Percentiles rank a stretch among this genome's conserved stretches.
Evolutionary conservation across 2,329 filamentous ascomycete species (phyloP).

Genomic region (Fusarium citri): DNA sequence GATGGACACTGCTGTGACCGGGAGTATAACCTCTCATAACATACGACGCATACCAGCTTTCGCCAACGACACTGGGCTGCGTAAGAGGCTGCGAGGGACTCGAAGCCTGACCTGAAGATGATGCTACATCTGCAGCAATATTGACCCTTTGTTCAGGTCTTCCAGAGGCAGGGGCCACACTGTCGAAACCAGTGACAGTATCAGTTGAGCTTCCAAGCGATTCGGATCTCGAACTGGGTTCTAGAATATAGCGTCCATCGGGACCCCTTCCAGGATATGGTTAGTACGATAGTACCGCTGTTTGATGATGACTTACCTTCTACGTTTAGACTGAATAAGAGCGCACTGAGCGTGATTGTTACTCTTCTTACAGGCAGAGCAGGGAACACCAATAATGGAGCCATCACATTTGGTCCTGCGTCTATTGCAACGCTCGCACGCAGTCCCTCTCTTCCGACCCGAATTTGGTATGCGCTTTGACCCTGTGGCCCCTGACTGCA

Average conservation of each 20-base stretch:
- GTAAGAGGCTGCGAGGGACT: background rate
- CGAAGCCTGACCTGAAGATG: background rate
- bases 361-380: conserved; percentile 1
- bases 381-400: background rate
- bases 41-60: conserved; percentile 11
- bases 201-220: fast-evolving
- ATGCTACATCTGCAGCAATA: fast-evolving
- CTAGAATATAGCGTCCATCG: background rate
- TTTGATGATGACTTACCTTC: background rate
- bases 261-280: fast-evolving
- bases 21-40: conserved; percentile 16
- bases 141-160: fast-evolving
- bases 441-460: background rate
- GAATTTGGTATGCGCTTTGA: background rate
- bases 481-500: fast-evolving
- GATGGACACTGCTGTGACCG: background rate
- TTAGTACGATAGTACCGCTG: background rate
- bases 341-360: background rate
- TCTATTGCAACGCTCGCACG: background rate
- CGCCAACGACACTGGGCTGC: background rate
- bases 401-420: conserved; percentile 12
- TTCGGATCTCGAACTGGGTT: background rate
- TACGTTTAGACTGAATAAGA: background rate
- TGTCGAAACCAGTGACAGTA: fast-evolving
- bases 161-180: fast-evolving